Evolutionary conservation across 805 yeast species (phyloP).

Genomic region (Cephaloascus fragrans): DNA sequence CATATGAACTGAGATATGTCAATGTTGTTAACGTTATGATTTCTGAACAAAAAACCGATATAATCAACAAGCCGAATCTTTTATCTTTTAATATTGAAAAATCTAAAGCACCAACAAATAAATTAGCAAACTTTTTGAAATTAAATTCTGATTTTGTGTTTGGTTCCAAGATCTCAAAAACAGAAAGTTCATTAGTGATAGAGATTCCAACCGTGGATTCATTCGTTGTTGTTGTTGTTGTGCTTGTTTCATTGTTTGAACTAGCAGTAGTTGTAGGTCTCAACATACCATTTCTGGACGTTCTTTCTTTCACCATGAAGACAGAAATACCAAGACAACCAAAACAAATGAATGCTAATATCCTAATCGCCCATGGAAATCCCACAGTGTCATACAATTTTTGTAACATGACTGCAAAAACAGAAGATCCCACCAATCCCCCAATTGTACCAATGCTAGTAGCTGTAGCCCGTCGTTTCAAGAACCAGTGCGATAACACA

Average conservation of each 20-base stretch:
- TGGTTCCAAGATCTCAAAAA: too few species aligned
- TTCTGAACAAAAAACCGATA: constrained; percentile 37
- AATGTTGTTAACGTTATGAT: constrained; percentile 34
- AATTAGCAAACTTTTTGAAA: too few species aligned
- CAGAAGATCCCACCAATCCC: constrained; percentile 43
- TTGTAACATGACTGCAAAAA: constrained; percentile 43
- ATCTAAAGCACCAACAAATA: constrained; percentile 11
- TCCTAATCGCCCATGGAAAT: constrained; percentile 43
- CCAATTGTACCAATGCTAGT: constrained; percentile 38
- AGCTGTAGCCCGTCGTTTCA: constrained; percentile 30
- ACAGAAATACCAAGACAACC: constrained; percentile 19
- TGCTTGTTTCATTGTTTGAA: too few species aligned
- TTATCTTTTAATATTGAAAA: constrained; percentile 30
- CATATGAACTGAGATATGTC: constrained; percentile 45
- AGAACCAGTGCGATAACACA: constrained; percentile 34
- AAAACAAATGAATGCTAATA: constrained; percentile 35
- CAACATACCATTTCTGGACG: too few species aligned
- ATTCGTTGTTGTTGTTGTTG: too few species aligned
- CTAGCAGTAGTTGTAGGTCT: too few species aligned
- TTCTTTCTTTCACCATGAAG: too few species aligned
- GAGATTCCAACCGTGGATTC: too few species aligned
- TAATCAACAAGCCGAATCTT: constrained; percentile 29
- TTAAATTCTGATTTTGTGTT: too few species aligned
- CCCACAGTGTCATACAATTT: constrained; percentile 37
- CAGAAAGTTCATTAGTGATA: too few species aligned